A percentile compares a stretch with the other conserved stretches of the same genome.
These are phyloP conservation scores for Crataegus laevigata DNA, from an alignment of 306 rosid genomes.

Conservation along the genomic window DNA sequence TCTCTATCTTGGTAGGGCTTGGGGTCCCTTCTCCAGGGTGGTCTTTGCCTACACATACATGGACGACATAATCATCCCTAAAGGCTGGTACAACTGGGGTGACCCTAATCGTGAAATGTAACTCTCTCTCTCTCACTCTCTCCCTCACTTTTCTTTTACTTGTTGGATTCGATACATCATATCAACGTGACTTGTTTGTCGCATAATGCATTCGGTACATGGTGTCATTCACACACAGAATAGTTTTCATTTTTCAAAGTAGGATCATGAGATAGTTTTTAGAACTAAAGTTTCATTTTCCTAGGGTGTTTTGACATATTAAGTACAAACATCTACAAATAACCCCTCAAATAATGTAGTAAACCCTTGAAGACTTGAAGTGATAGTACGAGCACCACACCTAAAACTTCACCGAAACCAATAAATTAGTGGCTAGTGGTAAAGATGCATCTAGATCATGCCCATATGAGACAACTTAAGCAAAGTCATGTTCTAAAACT, in stretches of 20 bases:
- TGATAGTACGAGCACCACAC: too few species aligned
- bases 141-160: neutral
- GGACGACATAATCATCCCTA: conserved; percentile 96
- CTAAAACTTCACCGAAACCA: too few species aligned
- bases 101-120: conserved; percentile 93
- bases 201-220: neutral
- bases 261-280: neutral
- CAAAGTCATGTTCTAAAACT: neutral
- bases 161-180: neutral
- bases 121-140: neutral
- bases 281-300: too few species aligned
- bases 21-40: conserved; percentile 96
- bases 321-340: too few species aligned
- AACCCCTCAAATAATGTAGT: too few species aligned
- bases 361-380: too few species aligned
- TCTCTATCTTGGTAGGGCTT: conserved; percentile 90
- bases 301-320: too few species aligned
- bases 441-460: too few species aligned
- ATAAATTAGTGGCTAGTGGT: too few species aligned
- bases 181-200: neutral
- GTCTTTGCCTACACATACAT: conserved; percentile 81
- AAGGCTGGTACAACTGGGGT: conserved; percentile 99
- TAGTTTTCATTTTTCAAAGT: neutral
- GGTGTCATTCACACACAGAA: neutral
- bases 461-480: neutral